Evolutionary conservation across 805 yeast species (phyloP).

Genomic region (Zygosaccharomyces lentus): DNA sequence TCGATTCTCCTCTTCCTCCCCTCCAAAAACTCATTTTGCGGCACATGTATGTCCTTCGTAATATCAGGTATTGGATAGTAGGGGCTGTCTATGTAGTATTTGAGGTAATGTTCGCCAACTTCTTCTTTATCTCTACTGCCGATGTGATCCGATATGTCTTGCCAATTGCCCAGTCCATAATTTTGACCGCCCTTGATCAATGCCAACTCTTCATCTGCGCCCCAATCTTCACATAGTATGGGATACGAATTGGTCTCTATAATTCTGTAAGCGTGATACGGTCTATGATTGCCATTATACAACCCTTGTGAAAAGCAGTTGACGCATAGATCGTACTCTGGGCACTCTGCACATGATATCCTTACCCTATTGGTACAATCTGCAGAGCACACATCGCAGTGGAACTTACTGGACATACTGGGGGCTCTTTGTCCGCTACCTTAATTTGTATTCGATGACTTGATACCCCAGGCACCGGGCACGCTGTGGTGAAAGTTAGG

Average conservation of each 20-base stretch:
- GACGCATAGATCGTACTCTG: conserved; percentile 95
- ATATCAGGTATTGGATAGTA: conserved; percentile 88
- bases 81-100: conserved; percentile 61
- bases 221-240: conserved; percentile 87
- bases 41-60: conserved; percentile 61
- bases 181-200: conserved; percentile 89
- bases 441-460: background rate
- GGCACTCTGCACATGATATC: conserved; percentile 85
- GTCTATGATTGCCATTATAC: conserved; percentile 79
- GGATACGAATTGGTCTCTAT: conserved; percentile 96
- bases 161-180: conserved; percentile 95
- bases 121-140: conserved; percentile 92
- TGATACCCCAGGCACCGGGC: background rate
- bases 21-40: conserved; percentile 65
- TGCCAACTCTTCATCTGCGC: conserved; percentile 93
- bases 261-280: conserved; percentile 88
- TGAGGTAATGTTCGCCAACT: conserved; percentile 76
- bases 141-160: conserved; percentile 93
- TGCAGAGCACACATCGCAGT: conserved; percentile 94
- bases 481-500: background rate
- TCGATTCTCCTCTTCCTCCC: conserved; percentile 70
- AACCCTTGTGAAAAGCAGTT: conserved; percentile 91
- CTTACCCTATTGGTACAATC: conserved; percentile 93
- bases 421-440: background rate
- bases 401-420: conserved; percentile 51